These are phyloP conservation scores for Pythium brassicae DNA, from an alignment of 352 stramenopile genomes.

Conservation along the genomic window DNA sequence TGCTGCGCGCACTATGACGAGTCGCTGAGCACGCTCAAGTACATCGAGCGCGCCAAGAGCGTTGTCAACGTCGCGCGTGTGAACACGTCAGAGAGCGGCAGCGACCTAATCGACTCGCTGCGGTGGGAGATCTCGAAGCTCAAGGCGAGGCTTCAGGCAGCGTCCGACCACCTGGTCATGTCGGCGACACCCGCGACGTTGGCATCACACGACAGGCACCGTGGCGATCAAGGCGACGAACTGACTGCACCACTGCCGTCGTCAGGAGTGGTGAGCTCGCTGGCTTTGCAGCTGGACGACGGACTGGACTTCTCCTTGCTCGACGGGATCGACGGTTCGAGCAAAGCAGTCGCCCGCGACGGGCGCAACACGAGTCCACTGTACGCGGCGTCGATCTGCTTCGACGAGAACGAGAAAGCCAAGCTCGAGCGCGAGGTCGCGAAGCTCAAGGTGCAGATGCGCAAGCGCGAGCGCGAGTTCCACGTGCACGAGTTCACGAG, in stretches of 20 bases:
- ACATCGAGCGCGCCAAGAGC: constrained; percentile 65
- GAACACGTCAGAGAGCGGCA: constrained; percentile 25
- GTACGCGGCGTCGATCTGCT: constrained; percentile 15
- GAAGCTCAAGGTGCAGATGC: constrained; percentile 27
- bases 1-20: constrained; percentile 85
- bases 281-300: not conserved
- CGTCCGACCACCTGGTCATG: not conserved
- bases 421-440: constrained; percentile 33
- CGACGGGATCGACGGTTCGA: not conserved
- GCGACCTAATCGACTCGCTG: constrained; percentile 31
- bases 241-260: too few species aligned
- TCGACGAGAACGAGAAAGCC: constrained; percentile 30
- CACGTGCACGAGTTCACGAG: constrained; percentile 13
- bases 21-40: constrained; percentile 81
- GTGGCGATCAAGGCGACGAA: too few species aligned
- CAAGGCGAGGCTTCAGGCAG: constrained; percentile 22
- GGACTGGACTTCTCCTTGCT: not conserved
- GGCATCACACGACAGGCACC: too few species aligned
- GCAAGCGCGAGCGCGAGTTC: constrained; percentile 31
- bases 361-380: constrained; percentile 1
- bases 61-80: constrained; percentile 36
- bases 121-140: constrained; percentile 37
- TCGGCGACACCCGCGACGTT: too few species aligned
- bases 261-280: too few species aligned
- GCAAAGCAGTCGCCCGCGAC: not conserved